Evolutionary conservation across 2,329 filamentous ascomycete species (phyloP), one percentile per base, ranked within the genome.

Genomic region (Parafenestella ontariensis): DNA sequence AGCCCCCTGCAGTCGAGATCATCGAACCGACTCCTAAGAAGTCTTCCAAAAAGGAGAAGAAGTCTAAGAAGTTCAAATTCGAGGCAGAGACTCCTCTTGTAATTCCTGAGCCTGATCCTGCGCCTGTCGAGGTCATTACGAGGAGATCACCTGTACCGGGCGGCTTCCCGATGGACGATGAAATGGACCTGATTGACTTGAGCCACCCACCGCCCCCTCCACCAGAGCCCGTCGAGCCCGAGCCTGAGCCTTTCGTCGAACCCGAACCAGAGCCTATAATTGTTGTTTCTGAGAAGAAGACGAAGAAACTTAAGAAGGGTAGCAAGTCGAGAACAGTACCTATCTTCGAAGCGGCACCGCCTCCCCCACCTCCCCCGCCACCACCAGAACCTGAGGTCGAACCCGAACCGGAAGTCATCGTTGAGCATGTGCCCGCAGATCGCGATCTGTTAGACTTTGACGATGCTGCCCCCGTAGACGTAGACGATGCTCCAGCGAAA

Each of bases 301-400:
- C 59, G 3, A 66, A 66, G 34, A 69, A 69, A 46, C 61, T 63
- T 3, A 69, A 69, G 48, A 69, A 76, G 49, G 61, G 71, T 23
- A 70, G 64, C 61, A 73, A 66, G 45, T 57, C 58, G 84, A 87
- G 76, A 95, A 89, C 73, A 89, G 95, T 61, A 31, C 61, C 69
- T 7, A 44, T 72, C 9, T 69, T 72, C 28, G 73, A 75, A 41
- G 67, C 63, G 20, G 63, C 72, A 10, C 61, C 70, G 9, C 65
- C 69, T 28, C 68, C 66, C 17, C 66, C 65, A 8, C 62, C 66
- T 2, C 62, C 66, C 3, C 68, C 66, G 1, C 62, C 66, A 7
- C 66, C 66, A n/a, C 61, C 63, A 4, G 62, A 66, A 46, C 64
- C 57, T 6, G 58, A 66, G 24, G 61, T 63, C 20, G 53, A 67